Percentiles rank a stretch among this genome's conserved stretches.
Conservation (phyloP, 2,329 filamentous ascomycete genomes). For the Exophiala sp. region DNA sequence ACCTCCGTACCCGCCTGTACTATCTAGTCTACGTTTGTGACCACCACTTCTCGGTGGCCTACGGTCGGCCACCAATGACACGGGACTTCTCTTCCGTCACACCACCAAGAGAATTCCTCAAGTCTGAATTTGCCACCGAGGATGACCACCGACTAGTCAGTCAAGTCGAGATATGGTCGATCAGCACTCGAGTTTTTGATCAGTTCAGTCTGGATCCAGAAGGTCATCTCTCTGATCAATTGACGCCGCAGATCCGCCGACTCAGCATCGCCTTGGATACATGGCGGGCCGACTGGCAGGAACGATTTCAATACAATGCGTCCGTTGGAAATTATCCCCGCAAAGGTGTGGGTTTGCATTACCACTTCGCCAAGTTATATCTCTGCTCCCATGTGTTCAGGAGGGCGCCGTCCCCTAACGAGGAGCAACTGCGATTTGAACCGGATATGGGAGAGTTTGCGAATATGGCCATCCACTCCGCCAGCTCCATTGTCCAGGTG, state of each 20-base stretch:
- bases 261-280: slow-evolving; percentile 48
- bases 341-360: slow-evolving; percentile 50
- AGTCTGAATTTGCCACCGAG: slow-evolving; percentile 48
- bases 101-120: slow-evolving; percentile 54
- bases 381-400: slow-evolving; percentile 45
- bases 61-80: slow-evolving; percentile 57
- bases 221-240: slow-evolving; percentile 51
- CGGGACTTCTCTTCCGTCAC: slow-evolving; percentile 56
- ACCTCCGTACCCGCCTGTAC: slow-evolving; percentile 55
- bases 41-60: slow-evolving; percentile 61
- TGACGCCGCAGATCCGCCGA: slow-evolving; percentile 41
- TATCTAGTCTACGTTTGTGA: slow-evolving; percentile 63
- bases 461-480: slow-evolving; percentile 47
- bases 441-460: slow-evolving; percentile 44
- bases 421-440: slow-evolving; percentile 32
- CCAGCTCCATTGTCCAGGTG: slow-evolving; percentile 45
- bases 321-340: slow-evolving; percentile 50
- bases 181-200: slow-evolving; percentile 53
- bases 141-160: slow-evolving; percentile 56
- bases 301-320: slow-evolving; percentile 43
- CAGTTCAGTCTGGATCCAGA: slow-evolving; percentile 56
- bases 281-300: slow-evolving; percentile 51
- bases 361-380: slow-evolving; percentile 52
- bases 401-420: slow-evolving; percentile 30
- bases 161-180: slow-evolving; percentile 57